These are phyloP conservation scores for Globisporangium middletonii DNA, from an alignment of 352 stramenopile species.

Conservation along the genomic window DNA sequence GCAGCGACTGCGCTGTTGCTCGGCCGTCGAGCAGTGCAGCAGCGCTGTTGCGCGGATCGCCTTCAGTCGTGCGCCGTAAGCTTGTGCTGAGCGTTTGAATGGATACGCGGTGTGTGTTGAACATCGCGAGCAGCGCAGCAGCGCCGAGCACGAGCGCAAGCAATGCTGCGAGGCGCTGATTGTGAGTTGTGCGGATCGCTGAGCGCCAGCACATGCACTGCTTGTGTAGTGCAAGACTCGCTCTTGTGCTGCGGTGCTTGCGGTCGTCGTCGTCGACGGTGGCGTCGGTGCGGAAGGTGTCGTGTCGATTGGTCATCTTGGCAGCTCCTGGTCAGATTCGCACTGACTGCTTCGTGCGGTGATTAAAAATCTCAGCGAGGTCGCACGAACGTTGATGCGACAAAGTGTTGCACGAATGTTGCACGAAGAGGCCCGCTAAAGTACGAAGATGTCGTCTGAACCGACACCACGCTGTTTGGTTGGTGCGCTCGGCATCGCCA, in stretches of 20 bases:
- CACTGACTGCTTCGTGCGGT: neutral
- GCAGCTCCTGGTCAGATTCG: neutral
- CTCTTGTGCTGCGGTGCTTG: neutral
- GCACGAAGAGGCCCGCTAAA: neutral
- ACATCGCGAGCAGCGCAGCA: neutral
- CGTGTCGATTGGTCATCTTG: too few relatives aligned
- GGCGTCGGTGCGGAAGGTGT: neutral
- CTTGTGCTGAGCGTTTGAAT: neutral
- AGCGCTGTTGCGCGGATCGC: neutral
- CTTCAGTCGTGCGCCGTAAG: neutral
- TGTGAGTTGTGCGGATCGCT: neutral
- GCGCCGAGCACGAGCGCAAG: neutral
- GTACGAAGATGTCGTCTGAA: neutral
- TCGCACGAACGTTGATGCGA: neutral
- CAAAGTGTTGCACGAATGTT: neutral
- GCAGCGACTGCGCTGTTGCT: constrained; percentile 22
- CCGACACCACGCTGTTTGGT: neutral
- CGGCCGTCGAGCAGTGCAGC: constrained; percentile 29
- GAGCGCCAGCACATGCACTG: neutral
- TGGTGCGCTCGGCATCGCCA: constrained; percentile 3
- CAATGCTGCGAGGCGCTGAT: neutral
- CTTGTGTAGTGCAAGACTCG: neutral
- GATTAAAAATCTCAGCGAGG: too few relatives aligned
- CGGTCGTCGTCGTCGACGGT: neutral
- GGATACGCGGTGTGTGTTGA: neutral